Evolutionary conservation across 73 alveolate species (phyloP).

Genomic region (Paramecium primaurelia): DNA sequence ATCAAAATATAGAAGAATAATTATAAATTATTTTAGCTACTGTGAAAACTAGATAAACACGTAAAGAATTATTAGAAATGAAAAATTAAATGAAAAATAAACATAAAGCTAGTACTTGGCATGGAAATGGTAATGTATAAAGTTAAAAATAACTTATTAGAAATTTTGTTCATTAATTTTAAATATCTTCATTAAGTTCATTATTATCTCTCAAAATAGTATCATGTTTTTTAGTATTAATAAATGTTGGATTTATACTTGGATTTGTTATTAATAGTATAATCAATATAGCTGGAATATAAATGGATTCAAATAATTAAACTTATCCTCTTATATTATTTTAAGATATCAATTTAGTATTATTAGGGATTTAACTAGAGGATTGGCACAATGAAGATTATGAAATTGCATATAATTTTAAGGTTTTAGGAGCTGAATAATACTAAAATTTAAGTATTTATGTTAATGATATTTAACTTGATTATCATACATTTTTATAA

Average conservation of each 20-base stretch:
- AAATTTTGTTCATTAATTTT: not conserved
- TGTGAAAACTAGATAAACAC: not conserved
- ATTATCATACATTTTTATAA: not conserved
- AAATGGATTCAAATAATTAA: not conserved
- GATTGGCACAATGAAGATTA: not conserved
- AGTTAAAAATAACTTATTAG: not conserved
- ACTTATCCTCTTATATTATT: not conserved
- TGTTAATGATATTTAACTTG: not conserved
- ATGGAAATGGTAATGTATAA: not conserved
- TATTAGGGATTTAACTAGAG: not conserved
- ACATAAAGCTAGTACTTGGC: slow-evolving; percentile 38
- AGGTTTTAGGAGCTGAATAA: not conserved
- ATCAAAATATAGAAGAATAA: not conserved
- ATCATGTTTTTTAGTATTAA: not conserved
- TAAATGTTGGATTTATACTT: not conserved
- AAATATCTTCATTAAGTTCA: not conserved
- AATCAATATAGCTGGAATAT: not conserved
- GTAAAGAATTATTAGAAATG: not conserved
- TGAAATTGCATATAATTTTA: not conserved
- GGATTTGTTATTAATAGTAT: not conserved
- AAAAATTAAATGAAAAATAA: not conserved
- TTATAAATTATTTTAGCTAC: not conserved
- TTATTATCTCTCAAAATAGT: not conserved
- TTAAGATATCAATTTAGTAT: not conserved
- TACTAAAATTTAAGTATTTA: not conserved